phyloP scores from a whole-genome alignment of 768 basidiomycete species.

The Suillus lakei region DNA sequence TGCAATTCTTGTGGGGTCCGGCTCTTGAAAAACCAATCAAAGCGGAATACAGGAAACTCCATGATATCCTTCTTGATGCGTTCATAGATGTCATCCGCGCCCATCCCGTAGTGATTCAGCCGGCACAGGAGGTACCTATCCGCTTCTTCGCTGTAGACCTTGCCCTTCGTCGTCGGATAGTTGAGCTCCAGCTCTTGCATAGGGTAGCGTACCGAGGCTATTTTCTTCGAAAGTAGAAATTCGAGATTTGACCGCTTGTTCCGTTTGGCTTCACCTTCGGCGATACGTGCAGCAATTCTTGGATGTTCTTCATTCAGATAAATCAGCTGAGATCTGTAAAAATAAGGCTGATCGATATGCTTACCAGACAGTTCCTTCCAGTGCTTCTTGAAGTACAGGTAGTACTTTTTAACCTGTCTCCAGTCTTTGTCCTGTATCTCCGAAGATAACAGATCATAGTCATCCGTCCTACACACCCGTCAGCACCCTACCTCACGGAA shows the following conservation, averaged over 20 bases:
- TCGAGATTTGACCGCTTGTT: conserved; percentile 84
- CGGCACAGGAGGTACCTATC: conserved; percentile 94
- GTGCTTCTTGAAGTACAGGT: conserved; percentile 85
- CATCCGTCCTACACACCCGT: conserved; percentile 54
- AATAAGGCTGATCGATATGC: conserved; percentile 22
- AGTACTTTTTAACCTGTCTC: conserved; percentile 79
- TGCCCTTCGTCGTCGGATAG: conserved; percentile 95
- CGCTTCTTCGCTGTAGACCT: conserved; percentile 96
- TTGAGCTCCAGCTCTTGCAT: conserved; percentile 97
- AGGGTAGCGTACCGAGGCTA: conserved; percentile 82
- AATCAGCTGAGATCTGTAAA: neutral
- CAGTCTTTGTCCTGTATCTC: conserved; percentile 87
- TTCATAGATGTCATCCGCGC: conserved; percentile 89
- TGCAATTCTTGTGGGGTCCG: conserved; percentile 88
- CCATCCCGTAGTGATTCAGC: conserved; percentile 89
- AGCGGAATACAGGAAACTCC: conserved; percentile 96
- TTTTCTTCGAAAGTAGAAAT: conserved; percentile 79
- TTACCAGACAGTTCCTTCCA: conserved; percentile 83
- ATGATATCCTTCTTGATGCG: conserved; percentile 95
- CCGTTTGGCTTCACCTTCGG: conserved; percentile 89
- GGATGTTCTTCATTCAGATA: conserved; percentile 61
- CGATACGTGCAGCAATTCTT: conserved; percentile 81
- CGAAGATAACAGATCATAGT: conserved; percentile 69
- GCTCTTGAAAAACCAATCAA: conserved; percentile 99
- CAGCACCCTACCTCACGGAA: neutral